Percentiles rank a stretch among this genome's conserved stretches.
Conservation (phyloP, 2,329 filamentous ascomycete species). For the Calonectria honghensis region DNA sequence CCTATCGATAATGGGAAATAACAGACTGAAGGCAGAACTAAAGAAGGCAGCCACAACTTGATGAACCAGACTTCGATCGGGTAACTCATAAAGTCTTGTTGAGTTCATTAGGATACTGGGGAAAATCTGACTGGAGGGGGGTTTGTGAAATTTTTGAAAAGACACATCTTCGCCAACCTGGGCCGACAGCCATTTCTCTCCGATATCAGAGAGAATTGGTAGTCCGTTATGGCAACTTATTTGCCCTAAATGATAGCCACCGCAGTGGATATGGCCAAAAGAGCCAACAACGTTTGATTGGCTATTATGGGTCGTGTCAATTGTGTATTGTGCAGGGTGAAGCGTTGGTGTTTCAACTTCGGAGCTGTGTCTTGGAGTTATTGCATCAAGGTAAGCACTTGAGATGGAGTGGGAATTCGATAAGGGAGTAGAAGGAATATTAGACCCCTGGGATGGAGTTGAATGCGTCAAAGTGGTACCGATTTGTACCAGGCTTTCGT, state of each 20-base stretch:
- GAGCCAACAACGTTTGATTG: not conserved
- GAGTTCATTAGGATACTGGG: not conserved
- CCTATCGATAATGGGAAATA: not conserved
- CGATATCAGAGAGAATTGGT: not conserved
- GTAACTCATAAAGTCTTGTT: not conserved
- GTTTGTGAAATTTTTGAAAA: not conserved
- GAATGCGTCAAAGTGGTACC: not conserved
- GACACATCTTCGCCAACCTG: not conserved
- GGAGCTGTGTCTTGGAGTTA: not conserved
- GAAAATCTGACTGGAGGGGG: not conserved
- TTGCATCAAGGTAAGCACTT: not conserved
- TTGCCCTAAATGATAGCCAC: not conserved
- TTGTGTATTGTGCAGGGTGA: not conserved
- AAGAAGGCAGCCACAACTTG: conserved; percentile 2
- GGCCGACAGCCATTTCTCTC: not conserved
- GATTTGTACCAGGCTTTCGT: not conserved
- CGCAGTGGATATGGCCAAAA: not conserved
- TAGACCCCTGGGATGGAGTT: not conserved
- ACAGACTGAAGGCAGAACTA: not conserved
- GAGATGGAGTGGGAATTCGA: not conserved
- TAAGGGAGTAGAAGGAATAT: not conserved
- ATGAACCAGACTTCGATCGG: not conserved
- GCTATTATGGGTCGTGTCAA: not conserved
- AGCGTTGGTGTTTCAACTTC: not conserved
- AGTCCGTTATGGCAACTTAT: not conserved